phyloP scores from a whole-genome alignment of 2,329 filamentous ascomycete species.

The Arthrobotrys musiformis region DNA sequence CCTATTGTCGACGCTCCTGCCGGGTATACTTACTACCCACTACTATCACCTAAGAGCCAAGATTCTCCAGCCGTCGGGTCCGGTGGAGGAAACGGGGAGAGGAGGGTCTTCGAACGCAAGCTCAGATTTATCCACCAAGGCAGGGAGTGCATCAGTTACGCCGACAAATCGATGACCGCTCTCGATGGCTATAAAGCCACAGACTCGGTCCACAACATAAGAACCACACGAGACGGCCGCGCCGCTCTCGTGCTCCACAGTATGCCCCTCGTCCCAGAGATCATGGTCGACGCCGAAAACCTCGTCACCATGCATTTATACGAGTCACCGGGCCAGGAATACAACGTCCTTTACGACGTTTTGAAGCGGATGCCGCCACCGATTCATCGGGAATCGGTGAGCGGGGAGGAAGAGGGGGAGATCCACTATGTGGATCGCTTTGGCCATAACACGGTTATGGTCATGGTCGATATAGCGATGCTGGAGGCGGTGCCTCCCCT shows the following conservation, averaged over 20 bases:
- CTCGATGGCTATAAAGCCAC: neutral
- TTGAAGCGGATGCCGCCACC: neutral
- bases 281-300: neutral
- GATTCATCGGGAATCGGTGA: neutral
- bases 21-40: no score
- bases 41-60: no score
- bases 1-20: no score
- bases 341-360: neutral
- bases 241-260: neutral
- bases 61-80: no score
- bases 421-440: neutral
- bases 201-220: neutral
- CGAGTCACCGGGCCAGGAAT: neutral
- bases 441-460: conserved; percentile 1
- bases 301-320: neutral
- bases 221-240: neutral
- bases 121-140: neutral
- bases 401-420: neutral
- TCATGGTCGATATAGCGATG: neutral
- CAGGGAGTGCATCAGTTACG: neutral
- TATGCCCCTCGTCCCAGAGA: neutral
- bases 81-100: neutral
- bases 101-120: neutral
- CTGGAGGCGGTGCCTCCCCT: neutral
- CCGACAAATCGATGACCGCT: neutral